These are phyloP conservation scores for Bremia lactucae DNA, from an alignment of 352 stramenopile genomes.

Conservation along the genomic window DNA sequence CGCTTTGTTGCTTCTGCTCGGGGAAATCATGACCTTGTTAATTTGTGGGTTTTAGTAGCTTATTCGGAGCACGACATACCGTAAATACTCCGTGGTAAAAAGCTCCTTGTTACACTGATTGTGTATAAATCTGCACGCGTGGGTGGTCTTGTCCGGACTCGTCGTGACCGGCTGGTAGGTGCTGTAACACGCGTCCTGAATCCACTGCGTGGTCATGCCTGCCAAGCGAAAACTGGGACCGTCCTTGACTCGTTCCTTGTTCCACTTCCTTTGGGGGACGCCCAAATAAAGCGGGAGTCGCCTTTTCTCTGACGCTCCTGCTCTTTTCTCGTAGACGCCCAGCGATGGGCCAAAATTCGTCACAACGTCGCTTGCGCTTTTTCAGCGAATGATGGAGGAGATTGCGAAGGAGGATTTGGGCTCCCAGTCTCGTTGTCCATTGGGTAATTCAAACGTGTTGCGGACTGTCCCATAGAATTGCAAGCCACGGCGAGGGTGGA, in stretches of 20 bases:
- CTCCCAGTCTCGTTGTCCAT: too few relatives aligned
- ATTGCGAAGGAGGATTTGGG: too few relatives aligned
- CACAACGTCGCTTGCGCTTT: not conserved
- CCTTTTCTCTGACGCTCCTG: constrained; percentile 14
- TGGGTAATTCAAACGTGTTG: constrained; percentile 3
- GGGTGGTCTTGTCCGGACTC: constrained; percentile 2
- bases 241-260: constrained; percentile 1
- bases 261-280: not conserved
- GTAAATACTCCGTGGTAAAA: constrained; percentile 64
- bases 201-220: constrained; percentile 18
- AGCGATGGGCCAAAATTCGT: constrained; percentile 11
- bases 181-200: constrained; percentile 6
- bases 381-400: not conserved
- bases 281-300: constrained; percentile 11
- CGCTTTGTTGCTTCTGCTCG: constrained; percentile 71
- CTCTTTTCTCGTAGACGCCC: constrained; percentile 11
- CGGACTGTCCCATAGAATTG: not conserved
- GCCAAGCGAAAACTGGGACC: not conserved
- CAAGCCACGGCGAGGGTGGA: constrained; percentile 13
- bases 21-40: not conserved
- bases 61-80: constrained; percentile 14
- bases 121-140: constrained; percentile 39
- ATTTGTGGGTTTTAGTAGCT: not conserved
- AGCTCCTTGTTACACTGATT: constrained; percentile 66
- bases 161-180: constrained; percentile 2